A percentile compares a stretch with the other conserved stretches of the same genome.
phyloP scores from a whole-genome alignment of 306 rosid species.

The Boehmeria nivea region DNA sequence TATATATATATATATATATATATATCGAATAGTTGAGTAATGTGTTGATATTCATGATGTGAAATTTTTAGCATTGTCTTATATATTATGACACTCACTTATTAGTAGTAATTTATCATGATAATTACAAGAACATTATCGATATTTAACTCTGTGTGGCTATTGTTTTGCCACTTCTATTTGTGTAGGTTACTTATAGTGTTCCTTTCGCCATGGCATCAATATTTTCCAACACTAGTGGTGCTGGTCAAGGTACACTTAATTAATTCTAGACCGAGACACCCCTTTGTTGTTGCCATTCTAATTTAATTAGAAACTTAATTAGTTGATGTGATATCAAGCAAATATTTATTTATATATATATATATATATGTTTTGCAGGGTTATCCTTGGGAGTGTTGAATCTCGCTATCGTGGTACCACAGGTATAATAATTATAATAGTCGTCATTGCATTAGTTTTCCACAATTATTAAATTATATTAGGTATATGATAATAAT shows the following conservation, averaged over 20 bases:
- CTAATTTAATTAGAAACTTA: background rate
- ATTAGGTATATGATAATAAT: no score
- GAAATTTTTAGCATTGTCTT: no score
- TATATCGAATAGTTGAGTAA: no score
- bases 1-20: no score
- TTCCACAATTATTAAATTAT: no score
- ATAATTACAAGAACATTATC: no score
- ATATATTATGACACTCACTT: no score
- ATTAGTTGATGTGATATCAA: background rate
- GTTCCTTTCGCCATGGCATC: constrained; percentile 92
- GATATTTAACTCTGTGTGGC: background rate
- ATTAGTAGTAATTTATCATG: no score
- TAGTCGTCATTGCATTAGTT: no score
- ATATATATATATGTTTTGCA: constrained; percentile 14
- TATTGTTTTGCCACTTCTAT: background rate
- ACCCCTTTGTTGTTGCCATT: background rate
- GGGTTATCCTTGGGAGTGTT: constrained; percentile 80
- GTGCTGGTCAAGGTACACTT: constrained; percentile 84
- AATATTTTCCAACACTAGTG: constrained; percentile 54
- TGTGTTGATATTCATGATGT: no score
- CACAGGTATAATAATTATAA: constrained; percentile 48
- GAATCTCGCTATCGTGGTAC: constrained; percentile 66
- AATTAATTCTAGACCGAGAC: background rate
- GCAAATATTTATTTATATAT: background rate
- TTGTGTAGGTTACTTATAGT: constrained; percentile 66